These are phyloP conservation scores for Pseudofabraea citricarpa DNA, from an alignment of 2,329 filamentous ascomycete genomes.

Conservation along the genomic window DNA sequence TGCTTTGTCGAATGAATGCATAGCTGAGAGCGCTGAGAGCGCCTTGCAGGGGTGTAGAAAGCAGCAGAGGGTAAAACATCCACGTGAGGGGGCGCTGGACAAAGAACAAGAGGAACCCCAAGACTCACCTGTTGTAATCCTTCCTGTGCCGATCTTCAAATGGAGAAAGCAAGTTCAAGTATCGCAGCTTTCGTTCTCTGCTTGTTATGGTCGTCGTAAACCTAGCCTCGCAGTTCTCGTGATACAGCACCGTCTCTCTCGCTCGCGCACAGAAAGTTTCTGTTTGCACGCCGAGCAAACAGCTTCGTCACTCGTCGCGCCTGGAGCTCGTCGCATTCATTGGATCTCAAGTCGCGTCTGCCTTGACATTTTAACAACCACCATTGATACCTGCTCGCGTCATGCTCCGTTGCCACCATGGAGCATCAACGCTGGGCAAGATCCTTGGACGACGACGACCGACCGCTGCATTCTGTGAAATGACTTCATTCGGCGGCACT, in stretches of 20 bases:
- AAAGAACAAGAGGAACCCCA: neutral
- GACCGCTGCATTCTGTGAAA: constrained; percentile 15
- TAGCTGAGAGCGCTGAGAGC: too few species aligned
- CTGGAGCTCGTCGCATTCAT: constrained; percentile 5
- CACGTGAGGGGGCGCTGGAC: neutral
- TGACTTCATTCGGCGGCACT: constrained; percentile 14
- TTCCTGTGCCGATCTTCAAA: too few species aligned
- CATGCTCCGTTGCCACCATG: constrained; percentile 30
- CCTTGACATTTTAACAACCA: constrained; percentile 8
- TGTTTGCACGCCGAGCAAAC: too few species aligned
- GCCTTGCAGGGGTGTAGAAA: neutral
- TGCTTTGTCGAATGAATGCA: too few species aligned
- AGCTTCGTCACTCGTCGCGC: neutral
- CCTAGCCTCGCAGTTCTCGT: neutral
- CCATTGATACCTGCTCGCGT: constrained; percentile 17
- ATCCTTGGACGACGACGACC: constrained; percentile 19
- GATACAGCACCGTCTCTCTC: too few species aligned
- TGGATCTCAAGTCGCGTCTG: constrained; percentile 19
- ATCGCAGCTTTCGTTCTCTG: too few species aligned
- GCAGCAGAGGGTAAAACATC: neutral
- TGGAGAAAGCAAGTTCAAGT: too few species aligned
- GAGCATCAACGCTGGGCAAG: constrained; percentile 26
- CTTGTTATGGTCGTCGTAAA: neutral
- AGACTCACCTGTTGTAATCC: too few species aligned
- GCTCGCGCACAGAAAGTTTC: too few species aligned